These are phyloP conservation scores for Candida sonorensis DNA, from an alignment of 805 yeast genomes.

Conservation along the genomic window DNA sequence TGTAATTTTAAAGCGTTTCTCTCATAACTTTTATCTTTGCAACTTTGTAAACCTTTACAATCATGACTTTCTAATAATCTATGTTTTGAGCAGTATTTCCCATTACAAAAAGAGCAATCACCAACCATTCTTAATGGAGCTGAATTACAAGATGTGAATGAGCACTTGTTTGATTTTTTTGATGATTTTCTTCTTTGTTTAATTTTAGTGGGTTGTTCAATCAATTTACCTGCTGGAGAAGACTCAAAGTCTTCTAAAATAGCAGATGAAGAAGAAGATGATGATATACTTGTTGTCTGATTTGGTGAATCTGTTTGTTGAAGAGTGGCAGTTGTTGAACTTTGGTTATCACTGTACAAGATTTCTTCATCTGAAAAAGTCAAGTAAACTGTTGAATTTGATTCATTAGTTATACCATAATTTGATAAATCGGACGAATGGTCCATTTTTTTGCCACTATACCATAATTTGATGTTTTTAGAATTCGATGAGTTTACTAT, in stretches of 20 bases:
- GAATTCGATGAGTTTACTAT: conserved; percentile 6
- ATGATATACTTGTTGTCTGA: too few species aligned
- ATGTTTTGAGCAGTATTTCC: conserved; percentile 82
- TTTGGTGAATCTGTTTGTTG: too few species aligned
- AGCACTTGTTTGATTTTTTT: conserved; percentile 39
- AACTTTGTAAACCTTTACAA: conserved; percentile 69
- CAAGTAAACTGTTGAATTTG: conserved; percentile 24
- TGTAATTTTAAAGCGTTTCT: conserved; percentile 78
- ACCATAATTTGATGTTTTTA: conserved; percentile 23
- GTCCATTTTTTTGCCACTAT: conserved; percentile 27
- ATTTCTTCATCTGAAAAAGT: conserved; percentile 22
- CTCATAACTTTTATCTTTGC: conserved; percentile 79
- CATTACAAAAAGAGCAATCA: conserved; percentile 77
- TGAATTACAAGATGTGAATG: conserved; percentile 54
- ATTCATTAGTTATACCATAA: conserved; percentile 23
- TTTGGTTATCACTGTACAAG: too few species aligned
- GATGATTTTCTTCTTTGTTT: conserved; percentile 27
- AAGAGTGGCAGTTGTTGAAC: too few species aligned
- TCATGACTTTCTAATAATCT: conserved; percentile 78
- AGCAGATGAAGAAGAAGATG: conserved; percentile 10
- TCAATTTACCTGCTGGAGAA: conserved; percentile 5
- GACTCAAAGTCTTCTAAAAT: conserved; percentile 12
- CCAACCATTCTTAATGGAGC: conserved; percentile 67
- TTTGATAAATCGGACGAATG: conserved; percentile 15
- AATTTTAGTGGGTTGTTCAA: conserved; percentile 14